These are phyloP conservation scores for Nissolia schottii DNA, from an alignment of 306 rosid species.

Conservation along the genomic window DNA sequence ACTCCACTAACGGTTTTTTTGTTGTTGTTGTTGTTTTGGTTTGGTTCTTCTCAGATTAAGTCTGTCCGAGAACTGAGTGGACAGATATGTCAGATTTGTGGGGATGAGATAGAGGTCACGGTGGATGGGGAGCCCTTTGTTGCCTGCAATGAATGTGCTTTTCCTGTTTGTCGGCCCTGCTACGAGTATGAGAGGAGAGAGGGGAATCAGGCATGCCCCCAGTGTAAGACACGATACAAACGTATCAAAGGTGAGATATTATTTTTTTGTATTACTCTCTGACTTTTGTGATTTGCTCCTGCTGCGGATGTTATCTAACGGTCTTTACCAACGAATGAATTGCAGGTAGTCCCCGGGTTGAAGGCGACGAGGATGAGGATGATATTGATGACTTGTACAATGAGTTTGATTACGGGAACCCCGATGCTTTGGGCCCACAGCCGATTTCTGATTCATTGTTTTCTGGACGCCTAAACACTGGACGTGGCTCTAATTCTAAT, in stretches of 20 bases:
- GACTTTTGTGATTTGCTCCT: background rate
- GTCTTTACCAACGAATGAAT: slow-evolving; percentile 1
- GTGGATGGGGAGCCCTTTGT: slow-evolving; percentile 86
- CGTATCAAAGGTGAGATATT: slow-evolving; percentile 68
- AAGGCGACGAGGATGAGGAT: slow-evolving; percentile 96
- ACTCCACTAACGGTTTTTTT: background rate
- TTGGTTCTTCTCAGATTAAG: slow-evolving; percentile 51
- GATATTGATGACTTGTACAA: slow-evolving; percentile 87
- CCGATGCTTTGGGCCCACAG: slow-evolving; percentile 41
- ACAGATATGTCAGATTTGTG: slow-evolving; percentile 82
- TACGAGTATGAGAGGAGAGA: slow-evolving; percentile 82
- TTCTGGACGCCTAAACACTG: slow-evolving; percentile 40
- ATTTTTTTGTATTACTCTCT: background rate
- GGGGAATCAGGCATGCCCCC: slow-evolving; percentile 91
- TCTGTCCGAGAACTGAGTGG: slow-evolving; percentile 79
- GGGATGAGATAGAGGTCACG: slow-evolving; percentile 73
- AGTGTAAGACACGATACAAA: slow-evolving; percentile 88
- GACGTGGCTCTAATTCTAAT: slow-evolving; percentile 48
- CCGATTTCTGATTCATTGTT: slow-evolving; percentile 41
- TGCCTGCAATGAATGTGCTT: slow-evolving; percentile 95
- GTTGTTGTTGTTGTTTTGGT: slow-evolving; percentile 4
- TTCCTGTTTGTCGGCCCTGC: slow-evolving; percentile 88
- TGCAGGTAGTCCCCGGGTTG: slow-evolving; percentile 91
- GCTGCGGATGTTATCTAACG: background rate
- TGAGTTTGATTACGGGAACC: slow-evolving; percentile 69